Evolutionary conservation across 495 filamentous ascomycete species (phyloP).

Genomic region (Paragyromitra xinjiangensis): DNA sequence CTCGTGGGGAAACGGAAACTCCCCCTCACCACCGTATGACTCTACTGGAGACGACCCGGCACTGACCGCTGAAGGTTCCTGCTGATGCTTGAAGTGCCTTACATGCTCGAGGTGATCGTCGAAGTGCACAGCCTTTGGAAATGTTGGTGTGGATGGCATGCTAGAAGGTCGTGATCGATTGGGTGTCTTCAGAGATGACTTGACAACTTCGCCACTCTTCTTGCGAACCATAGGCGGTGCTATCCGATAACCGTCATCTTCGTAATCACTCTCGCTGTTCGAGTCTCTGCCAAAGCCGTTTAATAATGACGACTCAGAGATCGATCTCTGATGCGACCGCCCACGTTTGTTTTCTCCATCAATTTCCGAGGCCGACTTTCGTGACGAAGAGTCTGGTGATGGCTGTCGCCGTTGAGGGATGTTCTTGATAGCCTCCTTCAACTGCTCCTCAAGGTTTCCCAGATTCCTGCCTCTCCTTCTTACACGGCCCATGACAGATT

Average conservation of each 20-base stretch:
- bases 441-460: slow-evolving; percentile 75
- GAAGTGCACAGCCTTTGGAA: slow-evolving; percentile 94
- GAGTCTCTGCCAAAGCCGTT: slow-evolving; percentile 59
- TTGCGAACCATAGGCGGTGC: slow-evolving; percentile 90
- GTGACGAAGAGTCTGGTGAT: slow-evolving; percentile 53
- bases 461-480: slow-evolving; percentile 63
- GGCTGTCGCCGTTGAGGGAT: slow-evolving; percentile 79
- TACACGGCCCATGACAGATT: slow-evolving; percentile 60
- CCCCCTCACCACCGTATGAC: slow-evolving; percentile 77
- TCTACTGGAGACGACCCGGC: slow-evolving; percentile 94
- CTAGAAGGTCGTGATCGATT: slow-evolving; percentile 85
- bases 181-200: slow-evolving; percentile 83
- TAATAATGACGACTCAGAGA: slow-evolving; percentile 76
- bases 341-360: slow-evolving; percentile 58
- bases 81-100: slow-evolving; percentile 90
- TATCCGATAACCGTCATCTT: slow-evolving; percentile 69
- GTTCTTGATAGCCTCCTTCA: slow-evolving; percentile 82
- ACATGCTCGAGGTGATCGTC: slow-evolving; percentile 94
- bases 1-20: slow-evolving; percentile 82
- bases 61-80: slow-evolving; percentile 92
- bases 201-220: slow-evolving; percentile 96
- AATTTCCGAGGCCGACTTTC: slow-evolving; percentile 36
- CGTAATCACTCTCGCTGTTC: slow-evolving; percentile 61
- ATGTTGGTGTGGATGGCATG: slow-evolving; percentile 97
- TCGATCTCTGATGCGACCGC: slow-evolving; percentile 76